Evolutionary conservation across 73 alveolate genomes (phyloP).

Genomic region (Paramecium tetraurelia): DNA sequence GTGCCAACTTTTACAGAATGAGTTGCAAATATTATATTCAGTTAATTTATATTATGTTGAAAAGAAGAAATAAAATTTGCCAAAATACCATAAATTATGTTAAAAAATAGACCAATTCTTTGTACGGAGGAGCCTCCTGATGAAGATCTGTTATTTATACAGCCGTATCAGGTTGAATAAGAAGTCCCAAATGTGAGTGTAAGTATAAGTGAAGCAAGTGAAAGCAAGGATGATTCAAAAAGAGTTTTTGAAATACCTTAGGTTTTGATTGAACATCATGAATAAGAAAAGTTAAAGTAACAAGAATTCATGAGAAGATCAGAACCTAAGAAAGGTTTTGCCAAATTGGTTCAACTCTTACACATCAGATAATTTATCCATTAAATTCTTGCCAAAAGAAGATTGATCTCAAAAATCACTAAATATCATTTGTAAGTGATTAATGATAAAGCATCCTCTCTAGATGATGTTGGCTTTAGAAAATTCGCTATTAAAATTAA

Average conservation of each 20-base stretch:
- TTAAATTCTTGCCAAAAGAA: neutral
- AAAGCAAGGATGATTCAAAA: neutral
- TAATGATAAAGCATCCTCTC: slow-evolving; percentile 22
- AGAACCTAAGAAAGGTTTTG: neutral
- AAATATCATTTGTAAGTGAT: slow-evolving; percentile 7
- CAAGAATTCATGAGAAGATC: too few species aligned
- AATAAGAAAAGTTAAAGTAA: neutral
- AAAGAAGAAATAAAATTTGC: neutral
- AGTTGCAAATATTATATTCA: neutral
- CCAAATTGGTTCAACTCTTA: neutral
- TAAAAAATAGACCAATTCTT: neutral
- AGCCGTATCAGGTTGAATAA: neutral
- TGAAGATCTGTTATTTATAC: neutral
- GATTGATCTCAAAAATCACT: neutral
- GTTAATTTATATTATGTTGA: neutral
- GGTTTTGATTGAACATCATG: neutral
- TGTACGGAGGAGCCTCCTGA: slow-evolving; percentile 10
- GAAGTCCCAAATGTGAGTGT: neutral
- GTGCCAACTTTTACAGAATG: slow-evolving; percentile 91
- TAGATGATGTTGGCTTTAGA: neutral
- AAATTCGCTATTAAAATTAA: neutral
- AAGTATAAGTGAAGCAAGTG: neutral
- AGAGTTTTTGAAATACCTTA: neutral
- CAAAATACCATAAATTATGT: neutral
- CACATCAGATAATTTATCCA: neutral